phyloP scores from a whole-genome alignment of 192 early-diverging fungal genomes.

The Gonapodya prolifera region DNA sequence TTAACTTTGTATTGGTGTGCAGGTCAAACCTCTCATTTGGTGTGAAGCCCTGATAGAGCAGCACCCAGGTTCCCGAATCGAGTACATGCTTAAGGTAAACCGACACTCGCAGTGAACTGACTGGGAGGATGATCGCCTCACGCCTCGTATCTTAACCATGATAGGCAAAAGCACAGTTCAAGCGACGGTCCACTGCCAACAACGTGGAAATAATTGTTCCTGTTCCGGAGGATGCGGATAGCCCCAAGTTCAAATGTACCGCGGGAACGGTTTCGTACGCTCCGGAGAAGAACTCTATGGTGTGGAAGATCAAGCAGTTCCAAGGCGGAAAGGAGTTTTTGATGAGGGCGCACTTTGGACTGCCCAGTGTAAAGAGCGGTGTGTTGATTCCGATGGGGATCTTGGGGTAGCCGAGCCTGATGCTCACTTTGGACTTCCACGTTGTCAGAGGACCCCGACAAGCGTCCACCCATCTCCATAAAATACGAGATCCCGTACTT shows the following conservation, averaged over 20 bases:
- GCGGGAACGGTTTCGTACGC: conserved; percentile 82
- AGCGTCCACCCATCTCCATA: conserved; percentile 68
- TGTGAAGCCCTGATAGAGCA: conserved; percentile 73
- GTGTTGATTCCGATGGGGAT: conserved; percentile 7
- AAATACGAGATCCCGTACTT: conserved; percentile 87
- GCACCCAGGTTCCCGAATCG: conserved; percentile 83
- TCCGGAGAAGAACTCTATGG: conserved; percentile 85
- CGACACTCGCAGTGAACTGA: too few species aligned
- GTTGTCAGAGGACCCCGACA: conserved; percentile 55
- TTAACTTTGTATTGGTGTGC: neutral
- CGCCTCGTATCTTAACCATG: too few species aligned
- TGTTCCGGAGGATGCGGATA: conserved; percentile 95
- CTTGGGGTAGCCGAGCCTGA: neutral
- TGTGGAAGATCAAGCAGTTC: conserved; percentile 99
- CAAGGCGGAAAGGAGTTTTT: conserved; percentile 95
- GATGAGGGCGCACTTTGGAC: conserved; percentile 74
- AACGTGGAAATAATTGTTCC: conserved; percentile 96
- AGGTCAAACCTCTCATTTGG: conserved; percentile 69
- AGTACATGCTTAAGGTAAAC: conserved; percentile 63
- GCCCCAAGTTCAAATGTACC: conserved; percentile 86
- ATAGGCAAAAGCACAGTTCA: conserved; percentile 95
- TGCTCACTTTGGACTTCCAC: neutral
- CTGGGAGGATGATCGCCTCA: too few species aligned
- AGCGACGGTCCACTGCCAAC: conserved; percentile 90
- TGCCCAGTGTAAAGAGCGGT: conserved; percentile 71